A percentile compares a stretch with the other conserved stretches of the same genome.
Evolutionary conservation across 768 basidiomycete genomes (phyloP).

Genomic region (Hygrophorus russula): DNA sequence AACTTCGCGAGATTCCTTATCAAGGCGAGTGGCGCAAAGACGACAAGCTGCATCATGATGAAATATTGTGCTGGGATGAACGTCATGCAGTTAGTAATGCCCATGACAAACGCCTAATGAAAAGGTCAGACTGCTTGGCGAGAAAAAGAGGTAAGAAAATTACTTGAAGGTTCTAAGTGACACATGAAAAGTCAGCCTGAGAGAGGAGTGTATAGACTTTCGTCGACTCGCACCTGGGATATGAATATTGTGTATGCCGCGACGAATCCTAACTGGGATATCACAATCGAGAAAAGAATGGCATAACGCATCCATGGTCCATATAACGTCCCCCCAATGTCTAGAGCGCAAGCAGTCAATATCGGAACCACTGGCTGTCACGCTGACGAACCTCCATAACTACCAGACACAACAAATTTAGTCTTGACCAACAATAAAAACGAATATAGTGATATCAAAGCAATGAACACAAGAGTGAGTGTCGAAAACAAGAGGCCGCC

Average conservation of each 20-base stretch:
- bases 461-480: constrained; percentile 68
- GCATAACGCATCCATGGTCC: constrained; percentile 88
- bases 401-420: constrained; percentile 81
- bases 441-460: constrained; percentile 80
- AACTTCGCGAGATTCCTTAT: constrained; percentile 93
- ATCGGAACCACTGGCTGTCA: neutral
- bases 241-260: constrained; percentile 84
- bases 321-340: constrained; percentile 88
- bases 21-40: constrained; percentile 86
- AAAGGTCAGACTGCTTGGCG: constrained; percentile 1
- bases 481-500: constrained; percentile 89
- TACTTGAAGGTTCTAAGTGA: constrained; percentile 77
- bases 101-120: constrained; percentile 69
- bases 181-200: constrained; percentile 18
- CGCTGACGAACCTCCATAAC: constrained; percentile 71
- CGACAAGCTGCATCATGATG: constrained; percentile 71
- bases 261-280: constrained; percentile 88
- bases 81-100: constrained; percentile 64
- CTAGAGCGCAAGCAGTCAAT: constrained; percentile 24
- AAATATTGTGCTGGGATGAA: constrained; percentile 63
- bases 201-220: too few species aligned
- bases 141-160: constrained; percentile 2
- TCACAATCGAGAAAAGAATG: constrained; percentile 77
- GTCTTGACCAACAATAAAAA: constrained; percentile 86
- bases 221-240: too few species aligned